phyloP scores from a whole-genome alignment of 2,329 filamentous ascomycete genomes.

The Diaporthe ampelina region DNA sequence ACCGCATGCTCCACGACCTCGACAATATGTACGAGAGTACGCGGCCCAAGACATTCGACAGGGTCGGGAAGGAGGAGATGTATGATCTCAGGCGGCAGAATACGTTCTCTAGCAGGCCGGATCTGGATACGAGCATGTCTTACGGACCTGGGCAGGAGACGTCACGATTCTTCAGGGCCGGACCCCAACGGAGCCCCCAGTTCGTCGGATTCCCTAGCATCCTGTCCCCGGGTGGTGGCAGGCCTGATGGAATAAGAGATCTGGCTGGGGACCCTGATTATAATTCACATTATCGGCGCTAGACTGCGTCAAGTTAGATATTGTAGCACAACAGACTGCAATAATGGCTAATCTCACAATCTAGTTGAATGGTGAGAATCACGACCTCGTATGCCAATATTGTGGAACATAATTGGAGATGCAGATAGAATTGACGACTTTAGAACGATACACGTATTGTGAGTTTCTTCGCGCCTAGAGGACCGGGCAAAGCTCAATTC shows the following conservation, averaged over 20 bases:
- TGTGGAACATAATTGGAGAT: neutral
- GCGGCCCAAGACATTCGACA: conserved; percentile 30
- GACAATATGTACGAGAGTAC: conserved; percentile 24
- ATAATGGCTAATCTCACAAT: neutral
- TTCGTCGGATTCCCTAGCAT: conserved; percentile 1
- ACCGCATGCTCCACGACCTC: conserved; percentile 30
- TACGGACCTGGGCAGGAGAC: conserved; percentile 34
- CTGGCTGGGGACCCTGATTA: conserved; percentile 9
- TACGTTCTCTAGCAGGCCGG: neutral
- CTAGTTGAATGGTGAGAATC: neutral
- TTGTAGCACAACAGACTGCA: neutral
- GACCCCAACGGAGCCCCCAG: conserved; percentile 32
- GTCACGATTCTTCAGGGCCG: conserved; percentile 25
- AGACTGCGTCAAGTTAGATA: neutral
- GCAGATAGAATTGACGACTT: too few relatives aligned
- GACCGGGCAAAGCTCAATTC: neutral
- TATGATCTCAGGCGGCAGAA: conserved; percentile 12
- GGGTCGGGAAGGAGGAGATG: neutral
- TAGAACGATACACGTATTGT: too few relatives aligned
- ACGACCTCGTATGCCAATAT: neutral
- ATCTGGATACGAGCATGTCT: neutral
- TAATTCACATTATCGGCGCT: conserved; percentile 11
- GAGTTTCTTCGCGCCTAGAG: too few relatives aligned
- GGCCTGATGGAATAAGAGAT: conserved; percentile 3
- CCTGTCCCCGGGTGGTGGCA: neutral